These are phyloP conservation scores for Pulveroboletus sp. DNA, from an alignment of 768 basidiomycete genomes.

Conservation along the genomic window DNA sequence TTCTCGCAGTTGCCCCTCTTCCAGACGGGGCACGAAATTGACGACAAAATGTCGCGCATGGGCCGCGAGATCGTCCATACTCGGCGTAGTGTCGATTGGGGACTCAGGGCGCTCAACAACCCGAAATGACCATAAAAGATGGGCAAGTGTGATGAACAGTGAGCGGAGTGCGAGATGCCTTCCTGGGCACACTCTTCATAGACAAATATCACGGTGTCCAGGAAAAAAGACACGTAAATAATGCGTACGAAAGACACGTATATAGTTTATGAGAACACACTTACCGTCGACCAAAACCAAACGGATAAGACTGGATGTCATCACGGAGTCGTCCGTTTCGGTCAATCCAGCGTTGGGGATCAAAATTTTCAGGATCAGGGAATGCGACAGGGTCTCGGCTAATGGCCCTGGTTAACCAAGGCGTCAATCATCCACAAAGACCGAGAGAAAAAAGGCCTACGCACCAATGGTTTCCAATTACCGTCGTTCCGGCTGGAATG, in stretches of 20 bases:
- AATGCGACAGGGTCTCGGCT: slow-evolving; percentile 52
- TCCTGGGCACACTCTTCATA: too few relatives aligned
- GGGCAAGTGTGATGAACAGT: too few relatives aligned
- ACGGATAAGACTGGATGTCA: slow-evolving; percentile 44
- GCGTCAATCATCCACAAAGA: not conserved
- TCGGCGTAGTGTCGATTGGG: too few relatives aligned
- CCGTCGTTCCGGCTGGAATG: slow-evolving; percentile 23
- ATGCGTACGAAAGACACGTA: not conserved
- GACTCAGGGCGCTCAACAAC: too few relatives aligned
- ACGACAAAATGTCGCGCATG: too few relatives aligned
- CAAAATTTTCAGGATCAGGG: slow-evolving; percentile 53
- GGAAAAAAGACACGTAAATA: too few relatives aligned
- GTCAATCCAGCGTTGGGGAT: slow-evolving; percentile 55
- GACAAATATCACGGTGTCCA: too few relatives aligned
- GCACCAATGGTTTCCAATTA: slow-evolving; percentile 22
- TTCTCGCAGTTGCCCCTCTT: too few relatives aligned
- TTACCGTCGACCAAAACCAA: slow-evolving; percentile 48
- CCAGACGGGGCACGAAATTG: too few relatives aligned
- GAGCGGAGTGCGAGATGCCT: too few relatives aligned
- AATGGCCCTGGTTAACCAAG: slow-evolving; percentile 38
- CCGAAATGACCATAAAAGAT: too few relatives aligned
- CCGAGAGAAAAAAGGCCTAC: not conserved
- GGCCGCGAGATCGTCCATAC: too few relatives aligned
- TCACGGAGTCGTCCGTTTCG: slow-evolving; percentile 40
- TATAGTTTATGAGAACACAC: not conserved